Evolutionary conservation across 495 filamentous ascomycete species (phyloP), one percentile per base, ranked within the genome.

Genomic region (Neurospora cerealis): DNA sequence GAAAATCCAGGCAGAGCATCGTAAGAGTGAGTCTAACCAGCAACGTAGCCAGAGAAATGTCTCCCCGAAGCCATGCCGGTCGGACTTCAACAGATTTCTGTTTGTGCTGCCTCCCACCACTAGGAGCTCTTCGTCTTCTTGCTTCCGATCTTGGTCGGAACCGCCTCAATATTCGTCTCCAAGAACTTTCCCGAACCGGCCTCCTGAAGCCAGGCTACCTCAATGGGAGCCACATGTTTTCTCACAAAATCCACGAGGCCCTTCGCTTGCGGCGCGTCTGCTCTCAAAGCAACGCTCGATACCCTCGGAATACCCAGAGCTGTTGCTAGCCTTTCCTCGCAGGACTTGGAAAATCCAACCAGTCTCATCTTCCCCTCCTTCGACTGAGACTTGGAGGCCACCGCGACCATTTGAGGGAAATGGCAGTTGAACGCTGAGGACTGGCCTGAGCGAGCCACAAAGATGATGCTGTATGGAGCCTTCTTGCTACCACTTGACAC

Each of bases 251-350:
- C 83, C 15, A 90, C 75, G 3, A 92, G 80, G 5, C 83, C 80
- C 39, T 81, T 80, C 0, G 85, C 83, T 8, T 83, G 79, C 5
- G 88, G 87, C 7, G 86, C 86, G 21, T 75, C 84, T 15, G 82
- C 80, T 21, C 83, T 74, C 8, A 93, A 71, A 3, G 86, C 91
- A 69, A 93, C 80, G 62, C 88, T 85, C 39, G 87, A 87, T 6
- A 88, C 88, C 38, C 89, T 83, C 19, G 89, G 89, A 40, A 90
- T 84, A 9, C 85, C 83, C 1, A 92, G 80, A 21, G 85, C 83
- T 37, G 80, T 77, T 40, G 81, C 83, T 28, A 93, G 75, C 19
- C 83, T 81, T 28, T 83, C 80, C 75, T 89, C 88, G 38, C 84
- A 84, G 5, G 83, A 78, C 74, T 84, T 85, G 15, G 86, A 85